A percentile compares a stretch with the other conserved stretches of the same genome.
phyloP scores from a whole-genome alignment of 2,329 filamentous ascomycete species.

The Acrocalymma vagum region DNA sequence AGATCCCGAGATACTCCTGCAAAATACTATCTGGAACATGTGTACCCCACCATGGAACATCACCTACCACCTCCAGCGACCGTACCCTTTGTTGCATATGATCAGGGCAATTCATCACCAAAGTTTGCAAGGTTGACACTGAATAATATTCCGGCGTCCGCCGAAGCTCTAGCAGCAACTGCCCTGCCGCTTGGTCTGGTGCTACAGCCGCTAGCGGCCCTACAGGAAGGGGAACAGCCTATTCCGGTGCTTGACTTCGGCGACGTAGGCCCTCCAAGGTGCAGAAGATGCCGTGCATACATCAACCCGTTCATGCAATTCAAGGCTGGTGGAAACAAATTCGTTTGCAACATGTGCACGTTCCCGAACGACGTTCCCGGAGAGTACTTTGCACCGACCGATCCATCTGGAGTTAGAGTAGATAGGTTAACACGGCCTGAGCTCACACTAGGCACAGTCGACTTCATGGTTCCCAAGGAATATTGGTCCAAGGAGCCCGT shows the following conservation, averaged over 20 bases:
- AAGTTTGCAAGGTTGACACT: slow-evolving; percentile 91
- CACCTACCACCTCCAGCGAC: slow-evolving; percentile 89
- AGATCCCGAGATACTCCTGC: slow-evolving; percentile 82
- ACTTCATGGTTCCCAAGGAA: slow-evolving; percentile 96
- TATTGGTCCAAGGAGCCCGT: slow-evolving; percentile 97
- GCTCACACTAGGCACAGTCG: slow-evolving; percentile 88
- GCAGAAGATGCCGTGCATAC: slow-evolving; percentile 91
- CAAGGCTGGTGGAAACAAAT: slow-evolving; percentile 90
- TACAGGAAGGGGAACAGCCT: slow-evolving; percentile 84
- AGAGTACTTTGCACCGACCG: slow-evolving; percentile 93
- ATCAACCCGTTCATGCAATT: slow-evolving; percentile 99
- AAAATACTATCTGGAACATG: slow-evolving; percentile 83
- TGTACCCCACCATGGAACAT: slow-evolving; percentile 95
- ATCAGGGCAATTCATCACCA: slow-evolving; percentile 95
- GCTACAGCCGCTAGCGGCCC: slow-evolving; percentile 84
- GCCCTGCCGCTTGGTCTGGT: slow-evolving; percentile 87
- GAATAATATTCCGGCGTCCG: slow-evolving; percentile 88
- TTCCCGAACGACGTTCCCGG: slow-evolving; percentile 93
- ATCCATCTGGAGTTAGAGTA: slow-evolving; percentile 83
- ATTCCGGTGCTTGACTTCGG: slow-evolving; percentile 97
- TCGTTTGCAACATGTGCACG: slow-evolving; percentile 97
- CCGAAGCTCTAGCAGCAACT: slow-evolving; percentile 81
- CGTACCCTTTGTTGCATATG: slow-evolving; percentile 89
- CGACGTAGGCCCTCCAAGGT: slow-evolving; percentile 86
- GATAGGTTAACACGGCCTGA: slow-evolving; percentile 91